Evolutionary conservation across 164 flowering plant genomes (phyloP).

Genomic region (Cinnamomum micranthum): DNA sequence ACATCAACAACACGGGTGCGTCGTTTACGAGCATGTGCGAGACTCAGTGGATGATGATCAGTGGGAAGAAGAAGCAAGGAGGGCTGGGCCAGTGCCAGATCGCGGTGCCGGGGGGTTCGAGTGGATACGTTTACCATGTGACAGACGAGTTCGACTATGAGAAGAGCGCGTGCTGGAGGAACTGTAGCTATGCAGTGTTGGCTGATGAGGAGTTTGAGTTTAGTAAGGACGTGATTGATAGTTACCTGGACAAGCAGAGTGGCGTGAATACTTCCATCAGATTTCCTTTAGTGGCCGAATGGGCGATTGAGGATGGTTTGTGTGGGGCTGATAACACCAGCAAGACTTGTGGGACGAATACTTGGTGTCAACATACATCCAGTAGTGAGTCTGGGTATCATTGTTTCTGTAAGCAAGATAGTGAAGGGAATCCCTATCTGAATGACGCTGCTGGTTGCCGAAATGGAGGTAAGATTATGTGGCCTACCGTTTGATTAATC

Average conservation of each 20-base stretch:
- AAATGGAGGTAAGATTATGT: too few relatives aligned
- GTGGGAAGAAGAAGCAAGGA: not conserved
- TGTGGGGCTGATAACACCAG: not conserved
- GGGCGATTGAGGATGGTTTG: not conserved
- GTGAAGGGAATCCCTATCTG: not conserved
- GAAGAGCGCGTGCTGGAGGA: not conserved
- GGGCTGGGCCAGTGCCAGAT: not conserved
- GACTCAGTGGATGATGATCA: not conserved
- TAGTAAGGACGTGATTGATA: not conserved
- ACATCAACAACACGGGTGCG: not conserved
- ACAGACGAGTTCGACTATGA: not conserved
- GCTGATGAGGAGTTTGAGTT: not conserved
- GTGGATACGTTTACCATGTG: not conserved
- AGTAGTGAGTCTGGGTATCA: not conserved
- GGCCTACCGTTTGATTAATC: too few relatives aligned
- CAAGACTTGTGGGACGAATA: not conserved
- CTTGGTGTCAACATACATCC: not conserved
- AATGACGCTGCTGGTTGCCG: not conserved
- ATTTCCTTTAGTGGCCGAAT: not conserved
- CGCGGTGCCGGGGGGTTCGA: not conserved
- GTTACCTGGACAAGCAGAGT: not conserved
- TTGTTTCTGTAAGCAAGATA: not conserved
- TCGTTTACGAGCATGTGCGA: not conserved
- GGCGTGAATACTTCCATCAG: not conserved
- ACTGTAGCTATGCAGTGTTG: not conserved